Evolutionary conservation across 305 asterid species (phyloP), one percentile per base, ranked within the genome.

Genomic region (Fraxinus baroniana): DNA sequence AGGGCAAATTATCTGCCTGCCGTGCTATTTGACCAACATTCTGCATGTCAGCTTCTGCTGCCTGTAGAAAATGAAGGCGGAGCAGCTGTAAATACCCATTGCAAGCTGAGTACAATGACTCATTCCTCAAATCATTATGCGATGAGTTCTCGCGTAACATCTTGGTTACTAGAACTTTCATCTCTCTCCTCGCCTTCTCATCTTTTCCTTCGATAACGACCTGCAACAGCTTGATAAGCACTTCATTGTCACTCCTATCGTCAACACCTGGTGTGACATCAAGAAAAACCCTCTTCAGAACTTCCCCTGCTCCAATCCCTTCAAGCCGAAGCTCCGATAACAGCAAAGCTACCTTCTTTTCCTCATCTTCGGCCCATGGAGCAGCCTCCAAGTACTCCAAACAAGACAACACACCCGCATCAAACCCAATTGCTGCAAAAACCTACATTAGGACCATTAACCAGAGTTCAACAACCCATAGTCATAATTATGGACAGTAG

Each of bases 361-460:
- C 99, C 83, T 95, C 98, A 18, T 95, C 97, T 85, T 94, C 98
- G 5, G 97, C 92, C 99, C 98, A 95, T 5, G 99, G 97, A 78
- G 97, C 97, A 24, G 97, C 98, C 88, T 95, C 98, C 79, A 95
- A 89, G 86, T 91, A 95, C 89, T 94, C 98, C 90, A 94, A 88
- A 90, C 98, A 95, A 2, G 97, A 90, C 33, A 90, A 78, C 8
- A 94, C 98, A 15, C 99, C 97, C 1, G 95, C 98, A 79, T 95
- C 97, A 73, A 94, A 95, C 74, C 98, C 98, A 68, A 95, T 94
- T 68, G 99, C 97, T 0, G 97, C 92, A 9, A 98, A 93, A 33
- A 94, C 99, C 99, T 95, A 87, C 13, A 84, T 7, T 20, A 71
- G 33, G 76, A 8, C 20, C 71, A 80, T 57, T 5, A 6, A 74